Evolutionary conservation across 305 asterid species (phyloP).

Genomic region (Fraxinus angustifolia): DNA sequence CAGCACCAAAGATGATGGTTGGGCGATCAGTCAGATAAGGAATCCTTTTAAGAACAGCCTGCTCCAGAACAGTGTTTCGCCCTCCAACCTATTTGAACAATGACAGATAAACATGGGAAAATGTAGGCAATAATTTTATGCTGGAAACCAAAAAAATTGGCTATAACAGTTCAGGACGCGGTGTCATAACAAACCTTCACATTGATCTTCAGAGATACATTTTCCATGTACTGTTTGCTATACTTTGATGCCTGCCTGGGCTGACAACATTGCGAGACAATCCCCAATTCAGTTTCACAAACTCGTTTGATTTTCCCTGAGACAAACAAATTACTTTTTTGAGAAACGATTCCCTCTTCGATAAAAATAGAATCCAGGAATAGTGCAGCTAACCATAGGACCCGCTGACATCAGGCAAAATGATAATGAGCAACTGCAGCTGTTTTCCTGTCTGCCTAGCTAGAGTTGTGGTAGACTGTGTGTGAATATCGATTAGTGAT

Average conservation of each 20-base stretch:
- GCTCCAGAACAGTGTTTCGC: constrained; percentile 47
- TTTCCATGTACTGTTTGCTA: constrained; percentile 60
- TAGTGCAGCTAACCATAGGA: constrained; percentile 50
- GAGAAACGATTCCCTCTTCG: background rate
- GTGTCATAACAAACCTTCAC: constrained; percentile 55
- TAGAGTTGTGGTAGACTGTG: constrained; percentile 17
- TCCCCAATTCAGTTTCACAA: constrained; percentile 80
- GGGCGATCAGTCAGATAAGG: constrained; percentile 48
- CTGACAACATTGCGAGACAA: constrained; percentile 83
- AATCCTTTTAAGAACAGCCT: constrained; percentile 28
- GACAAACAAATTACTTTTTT: background rate
- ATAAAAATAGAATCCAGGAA: background rate
- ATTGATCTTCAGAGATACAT: constrained; percentile 70
- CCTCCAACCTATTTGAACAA: constrained; percentile 66
- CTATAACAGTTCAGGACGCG: background rate
- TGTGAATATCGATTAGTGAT: constrained; percentile 34
- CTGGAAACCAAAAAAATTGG: background rate
- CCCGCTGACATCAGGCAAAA: constrained; percentile 66
- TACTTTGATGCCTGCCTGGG: constrained; percentile 34
- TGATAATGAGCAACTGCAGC: constrained; percentile 61
- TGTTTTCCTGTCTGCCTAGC: background rate
- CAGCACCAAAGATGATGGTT: constrained; percentile 85
- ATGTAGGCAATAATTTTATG: background rate
- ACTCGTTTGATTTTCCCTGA: constrained; percentile 67
- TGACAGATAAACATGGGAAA: background rate